Evolutionary conservation across 2,329 filamentous ascomycete species (phyloP).

Genomic region (Zymoseptoria crescenta): DNA sequence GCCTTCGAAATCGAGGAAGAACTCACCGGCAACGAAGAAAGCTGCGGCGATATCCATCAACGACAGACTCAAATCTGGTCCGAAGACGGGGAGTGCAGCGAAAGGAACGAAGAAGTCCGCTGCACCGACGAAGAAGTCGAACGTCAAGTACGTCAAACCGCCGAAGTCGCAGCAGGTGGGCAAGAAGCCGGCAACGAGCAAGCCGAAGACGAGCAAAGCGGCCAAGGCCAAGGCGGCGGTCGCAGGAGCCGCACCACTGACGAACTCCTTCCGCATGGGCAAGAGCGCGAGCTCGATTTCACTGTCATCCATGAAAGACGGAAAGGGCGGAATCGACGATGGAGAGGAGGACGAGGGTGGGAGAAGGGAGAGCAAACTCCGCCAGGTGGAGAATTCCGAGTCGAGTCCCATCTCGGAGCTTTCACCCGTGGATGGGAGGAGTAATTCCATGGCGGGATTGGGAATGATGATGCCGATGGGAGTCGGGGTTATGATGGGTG

Average conservation of each 20-base stretch:
- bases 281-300: neutral
- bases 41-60: constrained; percentile 12
- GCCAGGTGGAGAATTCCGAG: constrained; percentile 19
- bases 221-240: constrained; percentile 3
- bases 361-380: constrained; percentile 21
- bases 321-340: constrained; percentile 18
- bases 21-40: constrained; percentile 19
- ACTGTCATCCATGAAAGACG: constrained; percentile 1
- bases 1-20: constrained; percentile 26
- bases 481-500: neutral
- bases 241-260: constrained; percentile 10
- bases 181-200: constrained; percentile 8
- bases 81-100: constrained; percentile 5
- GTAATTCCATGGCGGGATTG: constrained; percentile 8
- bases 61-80: constrained; percentile 17
- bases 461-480: neutral
- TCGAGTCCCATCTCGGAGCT: constrained; percentile 17
- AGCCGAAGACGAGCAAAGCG: constrained; percentile 5
- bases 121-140: constrained; percentile 15
- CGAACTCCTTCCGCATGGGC: constrained; percentile 11
- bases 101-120: constrained; percentile 7
- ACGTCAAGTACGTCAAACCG: constrained; percentile 21
- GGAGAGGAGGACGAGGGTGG: constrained; percentile 14
- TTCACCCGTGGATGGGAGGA: constrained; percentile 18
- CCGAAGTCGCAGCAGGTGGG: constrained; percentile 13